A percentile compares a stretch with the other conserved stretches of the same genome.
phyloP scores from a whole-genome alignment of 2,329 filamentous ascomycete genomes.

The Rhynchosporium agropyri region DNA sequence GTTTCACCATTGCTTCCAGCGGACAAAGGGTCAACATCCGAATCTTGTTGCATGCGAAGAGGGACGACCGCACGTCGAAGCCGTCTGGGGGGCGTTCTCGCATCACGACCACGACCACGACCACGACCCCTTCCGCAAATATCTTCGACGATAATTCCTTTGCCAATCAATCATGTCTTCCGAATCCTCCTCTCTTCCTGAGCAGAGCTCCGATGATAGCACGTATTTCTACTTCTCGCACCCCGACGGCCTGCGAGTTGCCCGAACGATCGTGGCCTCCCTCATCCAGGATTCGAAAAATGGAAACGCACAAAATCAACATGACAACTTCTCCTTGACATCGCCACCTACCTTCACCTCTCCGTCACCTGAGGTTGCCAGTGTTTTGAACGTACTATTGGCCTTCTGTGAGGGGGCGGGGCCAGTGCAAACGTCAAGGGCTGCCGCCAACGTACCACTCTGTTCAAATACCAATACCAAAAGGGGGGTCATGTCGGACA shows the following conservation, averaged over 20 bases:
- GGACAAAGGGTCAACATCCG: slow-evolving; percentile 2
- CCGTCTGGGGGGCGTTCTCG: slow-evolving; percentile 21
- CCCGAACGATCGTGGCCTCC: slow-evolving; percentile 23
- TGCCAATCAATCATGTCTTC: slow-evolving; percentile 22
- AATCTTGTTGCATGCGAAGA: slow-evolving; percentile 25
- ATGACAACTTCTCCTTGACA: slow-evolving; percentile 15
- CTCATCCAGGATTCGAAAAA: slow-evolving; percentile 14
- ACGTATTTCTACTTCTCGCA: slow-evolving; percentile 26
- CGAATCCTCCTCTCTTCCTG: slow-evolving; percentile 16
- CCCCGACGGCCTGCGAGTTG: slow-evolving; percentile 28
- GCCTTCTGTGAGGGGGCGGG: slow-evolving; percentile 26
- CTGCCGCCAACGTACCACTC: neutral
- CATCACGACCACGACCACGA: slow-evolving; percentile 14
- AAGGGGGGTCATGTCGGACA: neutral
- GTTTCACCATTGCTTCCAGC: neutral
- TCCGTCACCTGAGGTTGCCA: slow-evolving; percentile 20
- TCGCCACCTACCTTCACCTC: slow-evolving; percentile 18
- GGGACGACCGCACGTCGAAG: slow-evolving; percentile 28
- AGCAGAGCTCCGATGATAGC: slow-evolving; percentile 15
- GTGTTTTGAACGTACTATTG: slow-evolving; percentile 24
- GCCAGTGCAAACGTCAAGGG: neutral
- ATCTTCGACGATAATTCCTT: neutral
- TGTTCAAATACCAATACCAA: slow-evolving; percentile 3
- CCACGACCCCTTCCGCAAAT: slow-evolving; percentile 7
- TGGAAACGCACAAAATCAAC: neutral